These are phyloP conservation scores for Erodium texanum DNA, from an alignment of 441 rosid genomes.

Conservation along the genomic window DNA sequence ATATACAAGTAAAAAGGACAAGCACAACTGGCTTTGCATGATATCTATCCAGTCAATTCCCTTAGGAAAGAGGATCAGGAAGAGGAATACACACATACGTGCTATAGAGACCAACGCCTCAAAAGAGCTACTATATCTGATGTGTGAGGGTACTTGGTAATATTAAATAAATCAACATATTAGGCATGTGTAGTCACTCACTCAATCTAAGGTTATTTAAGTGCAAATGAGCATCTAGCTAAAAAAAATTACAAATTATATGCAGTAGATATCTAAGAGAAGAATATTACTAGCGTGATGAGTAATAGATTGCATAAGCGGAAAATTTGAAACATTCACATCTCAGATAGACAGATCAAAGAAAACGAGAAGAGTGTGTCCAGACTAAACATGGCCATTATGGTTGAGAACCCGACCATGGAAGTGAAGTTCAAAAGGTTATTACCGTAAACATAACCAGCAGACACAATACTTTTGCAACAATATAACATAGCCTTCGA, in stretches of 20 bases:
- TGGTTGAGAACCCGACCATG: not conserved
- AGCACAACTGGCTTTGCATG: not conserved
- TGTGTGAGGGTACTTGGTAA: not conserved
- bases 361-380: not conserved
- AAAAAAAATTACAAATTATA: not conserved
- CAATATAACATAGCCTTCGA: constrained; percentile 3
- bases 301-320: not conserved
- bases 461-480: not conserved
- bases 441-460: not conserved
- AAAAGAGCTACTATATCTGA: not conserved
- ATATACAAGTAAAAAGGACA: not conserved
- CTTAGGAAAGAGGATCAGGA: not conserved
- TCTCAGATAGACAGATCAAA: not conserved
- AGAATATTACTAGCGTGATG: not conserved
- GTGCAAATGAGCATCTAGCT: not conserved
- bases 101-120: not conserved
- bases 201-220: not conserved
- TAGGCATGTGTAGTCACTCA: not conserved
- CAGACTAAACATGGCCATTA: not conserved
- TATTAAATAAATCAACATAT: not conserved
- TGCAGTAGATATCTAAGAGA: not conserved
- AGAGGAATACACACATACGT: not conserved
- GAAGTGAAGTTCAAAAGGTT: not conserved
- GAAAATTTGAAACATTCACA: not conserved
- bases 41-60: not conserved